Evolutionary conservation across 306 rosid genomes (phyloP).

Genomic region (Styphnolobium japonicum): DNA sequence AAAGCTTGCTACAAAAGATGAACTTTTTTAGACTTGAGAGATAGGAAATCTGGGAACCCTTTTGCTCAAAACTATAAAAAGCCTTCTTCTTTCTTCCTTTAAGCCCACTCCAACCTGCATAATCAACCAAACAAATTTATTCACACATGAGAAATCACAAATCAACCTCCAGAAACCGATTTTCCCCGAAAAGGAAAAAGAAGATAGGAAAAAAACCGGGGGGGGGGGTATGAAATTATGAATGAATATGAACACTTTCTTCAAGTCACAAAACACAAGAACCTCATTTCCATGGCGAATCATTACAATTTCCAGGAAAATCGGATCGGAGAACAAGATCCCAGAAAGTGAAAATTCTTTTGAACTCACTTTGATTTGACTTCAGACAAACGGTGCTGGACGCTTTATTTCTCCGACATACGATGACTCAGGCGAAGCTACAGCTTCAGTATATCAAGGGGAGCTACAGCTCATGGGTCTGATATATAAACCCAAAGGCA

Average conservation of each 20-base stretch:
- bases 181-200: conserved; percentile 5
- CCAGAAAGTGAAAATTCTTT: not conserved
- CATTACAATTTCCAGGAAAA: conserved; percentile 26
- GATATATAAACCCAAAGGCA: too few species aligned
- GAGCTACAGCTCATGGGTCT: not conserved
- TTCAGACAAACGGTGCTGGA: not conserved
- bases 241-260: not conserved
- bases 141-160: not conserved
- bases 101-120: conserved; percentile 36
- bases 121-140: not conserved
- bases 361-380: conserved; percentile 20
- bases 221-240: too few species aligned
- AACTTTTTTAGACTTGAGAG: not conserved
- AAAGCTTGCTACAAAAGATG: not conserved
- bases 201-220: not conserved
- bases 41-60: not conserved
- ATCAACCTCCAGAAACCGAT: not conserved
- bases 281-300: not conserved
- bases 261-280: not conserved
- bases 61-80: not conserved
- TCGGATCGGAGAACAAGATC: conserved; percentile 39
- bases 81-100: conserved; percentile 32
- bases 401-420: not conserved
- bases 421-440: not conserved
- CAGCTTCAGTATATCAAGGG: not conserved